A percentile compares a stretch with the other conserved stretches of the same genome.
Conservation (phyloP, 805 yeast species). For the Nakazawaea ambrosiae region DNA sequence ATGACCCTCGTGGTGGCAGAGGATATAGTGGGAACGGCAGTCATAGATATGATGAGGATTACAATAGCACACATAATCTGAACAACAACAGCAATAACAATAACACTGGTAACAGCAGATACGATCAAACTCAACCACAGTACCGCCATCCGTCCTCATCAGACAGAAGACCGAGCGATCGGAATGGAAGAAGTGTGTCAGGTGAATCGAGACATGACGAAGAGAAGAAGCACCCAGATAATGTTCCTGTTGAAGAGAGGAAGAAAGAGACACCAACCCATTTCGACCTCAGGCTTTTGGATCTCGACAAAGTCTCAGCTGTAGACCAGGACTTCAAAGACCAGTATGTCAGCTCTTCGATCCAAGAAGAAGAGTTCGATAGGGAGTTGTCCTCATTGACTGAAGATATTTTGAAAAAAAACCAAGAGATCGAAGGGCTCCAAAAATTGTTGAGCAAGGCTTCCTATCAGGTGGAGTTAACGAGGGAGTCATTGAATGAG, state of each 20-base stretch:
- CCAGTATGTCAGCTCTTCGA: neutral
- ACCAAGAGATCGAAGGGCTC: slow-evolving; percentile 20
- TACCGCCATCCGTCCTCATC: neutral
- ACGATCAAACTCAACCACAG: neutral
- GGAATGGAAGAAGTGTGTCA: neutral
- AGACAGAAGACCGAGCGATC: neutral
- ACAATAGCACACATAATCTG: slow-evolving; percentile 1
- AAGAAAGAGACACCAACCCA: neutral
- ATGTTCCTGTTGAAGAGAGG: neutral
- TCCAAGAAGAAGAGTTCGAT: slow-evolving; percentile 19
- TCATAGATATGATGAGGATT: slow-evolving; percentile 3
- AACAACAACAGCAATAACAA: slow-evolving; percentile 2
- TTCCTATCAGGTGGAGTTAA: slow-evolving; percentile 23
- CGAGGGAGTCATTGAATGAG: slow-evolving; percentile 22
- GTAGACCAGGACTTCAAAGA: slow-evolving; percentile 1
- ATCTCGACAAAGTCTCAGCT: slow-evolving; percentile 1
- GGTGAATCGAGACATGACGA: neutral
- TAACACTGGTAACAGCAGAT: neutral
- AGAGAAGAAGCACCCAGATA: neutral
- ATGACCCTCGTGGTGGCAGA: neutral
- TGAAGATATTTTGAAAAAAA: slow-evolving; percentile 15
- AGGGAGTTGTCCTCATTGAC: slow-evolving; percentile 17
- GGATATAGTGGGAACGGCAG: neutral
- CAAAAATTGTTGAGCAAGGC: slow-evolving; percentile 23
- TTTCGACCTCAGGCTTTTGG: slow-evolving; percentile 3